Base-by-base conservation (phyloP, 257 asterid species). In the Solanum lycopersicoides region DNA sequence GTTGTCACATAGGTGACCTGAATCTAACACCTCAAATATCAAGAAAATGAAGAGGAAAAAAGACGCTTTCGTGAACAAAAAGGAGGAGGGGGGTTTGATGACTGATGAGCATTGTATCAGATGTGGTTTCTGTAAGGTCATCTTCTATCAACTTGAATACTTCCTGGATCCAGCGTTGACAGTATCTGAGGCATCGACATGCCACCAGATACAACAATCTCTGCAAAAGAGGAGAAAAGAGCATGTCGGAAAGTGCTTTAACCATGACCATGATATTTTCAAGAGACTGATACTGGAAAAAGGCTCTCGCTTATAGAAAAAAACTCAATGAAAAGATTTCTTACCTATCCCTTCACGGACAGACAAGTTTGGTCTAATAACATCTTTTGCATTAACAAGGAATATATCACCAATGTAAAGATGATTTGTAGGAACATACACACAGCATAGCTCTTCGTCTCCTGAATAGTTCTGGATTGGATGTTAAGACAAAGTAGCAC, bases 291-390 rank as follows among this genome's bases (percentile, higher is more conserved):
- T n/a, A 76, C 83, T n/a, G 83, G 60, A 13, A 32, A 45, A 21
- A 44, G 20, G 83, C 12, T 1, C 30, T 0, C 15, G 25, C 23
- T 3, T 34, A 42, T 13, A 50, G 13, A 79, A 39, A 39, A 87
- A 53, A 32, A 32, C 34, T 32, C 34, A 32, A 32, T 32, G 34
- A 10, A 21, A 83, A 32, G 77, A 69, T 47, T 1, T 41, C 90
- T 90, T 89, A 92, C 94, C 94, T 86, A 92, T 92, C 65, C 94
- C 94, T 88, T 92, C 93, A 47, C 94, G 91, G 45, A 92, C 93
- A n/a, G 94, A 92, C 87, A 91, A 88, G 88, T 86, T 92, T 37
- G 94, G 93, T 63, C 94, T 88, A 28, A 92, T 92, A 79, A 92
- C 92, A 86, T 92, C 94, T n/a, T 89, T 89, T 80, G 92, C 83